Base-by-base conservation (phyloP, 768 basidiomycete species). In the Mrakia hoshinonis region DNA sequence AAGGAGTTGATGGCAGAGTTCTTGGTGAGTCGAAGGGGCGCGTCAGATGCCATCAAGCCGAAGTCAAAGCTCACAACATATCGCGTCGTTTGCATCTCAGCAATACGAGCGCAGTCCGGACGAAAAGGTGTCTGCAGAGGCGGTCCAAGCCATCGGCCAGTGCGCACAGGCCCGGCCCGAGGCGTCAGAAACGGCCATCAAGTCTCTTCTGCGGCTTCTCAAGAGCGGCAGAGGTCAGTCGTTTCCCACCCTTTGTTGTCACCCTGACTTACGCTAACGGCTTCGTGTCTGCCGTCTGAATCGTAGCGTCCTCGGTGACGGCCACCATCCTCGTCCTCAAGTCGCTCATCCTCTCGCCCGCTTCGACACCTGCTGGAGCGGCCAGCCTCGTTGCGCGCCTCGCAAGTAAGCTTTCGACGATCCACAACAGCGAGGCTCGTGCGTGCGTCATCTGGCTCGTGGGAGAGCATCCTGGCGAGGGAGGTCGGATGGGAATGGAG, bases 381-480 rank as follows among this genome's bases (percentile, higher is more conserved):
- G 77, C 88, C 12, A 81, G 82, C 10, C 89, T 95, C 73, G 87
- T 95, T n/a, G 84, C 87, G 3, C 85, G 86, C 46, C 85, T 97
- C 7, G 91, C 92, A 0, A 83, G 85, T 62, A 84, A 85, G 39
- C 84, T 95, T 58, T 90, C 92, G 61, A 87, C 87, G 65, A 90
- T 97, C 64, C 84, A 82, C 9, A 90, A 93, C 75, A 82, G 87
- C 1, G 85, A 87, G 75, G 92, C 94, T 1, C 82, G 91, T 38
- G 92, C 94, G 0, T 92, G 90, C 75, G 87, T 97, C 0, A 81
- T 92, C 31, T 96, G 95, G 92, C 85, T 97, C 0, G 92, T 92
- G 0, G 94, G 95, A 0, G 92, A 96, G 78, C 91, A 91, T 77
- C 85, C 89, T 22, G 83, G 83, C 11, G 73, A 66, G 18, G 43